phyloP scores from a whole-genome alignment of 164 flowering plant species.

The Akebia trifoliata region DNA sequence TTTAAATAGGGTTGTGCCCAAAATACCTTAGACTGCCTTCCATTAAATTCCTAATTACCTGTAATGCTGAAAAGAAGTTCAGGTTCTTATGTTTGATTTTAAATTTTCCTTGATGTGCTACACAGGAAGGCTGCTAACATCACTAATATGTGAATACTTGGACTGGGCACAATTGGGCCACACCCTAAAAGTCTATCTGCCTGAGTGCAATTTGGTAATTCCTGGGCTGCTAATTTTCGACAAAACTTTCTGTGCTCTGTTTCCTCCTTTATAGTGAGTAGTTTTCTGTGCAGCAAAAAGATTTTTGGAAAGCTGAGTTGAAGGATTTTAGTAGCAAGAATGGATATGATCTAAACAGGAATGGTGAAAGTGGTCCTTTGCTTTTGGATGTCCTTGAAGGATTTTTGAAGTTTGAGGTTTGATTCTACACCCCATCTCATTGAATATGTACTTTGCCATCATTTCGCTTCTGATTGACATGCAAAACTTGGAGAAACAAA shows the following conservation, averaged over 20 bases:
- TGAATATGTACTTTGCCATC: neutral
- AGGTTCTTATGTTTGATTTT: neutral
- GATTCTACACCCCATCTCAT: conserved; percentile 10
- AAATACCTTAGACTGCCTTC: neutral
- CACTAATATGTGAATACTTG: conserved; percentile 89
- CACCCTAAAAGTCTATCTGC: conserved; percentile 89
- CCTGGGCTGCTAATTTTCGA: too few species aligned
- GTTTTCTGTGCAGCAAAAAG: conserved; percentile 69
- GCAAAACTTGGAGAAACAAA: too few species aligned
- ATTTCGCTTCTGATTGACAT: too few species aligned
- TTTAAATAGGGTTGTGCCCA: too few species aligned
- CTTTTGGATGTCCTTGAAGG: conserved; percentile 98
- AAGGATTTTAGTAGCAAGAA: conserved; percentile 83
- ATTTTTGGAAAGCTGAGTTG: conserved; percentile 91
- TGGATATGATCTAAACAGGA: conserved; percentile 79
- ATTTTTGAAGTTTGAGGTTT: conserved; percentile 91
- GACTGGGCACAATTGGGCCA: conserved; percentile 98
- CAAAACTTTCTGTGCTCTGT: neutral
- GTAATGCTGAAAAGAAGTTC: neutral
- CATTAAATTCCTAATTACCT: neutral
- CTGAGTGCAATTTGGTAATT: conserved; percentile 99
- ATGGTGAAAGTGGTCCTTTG: conserved; percentile 85
- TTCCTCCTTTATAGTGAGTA: conserved; percentile 3
- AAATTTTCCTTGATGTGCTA: conserved; percentile 11
- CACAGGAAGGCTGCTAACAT: conserved; percentile 88